Conservation (phyloP, 306 rosid species). For the Crataegus laevigata region DNA sequence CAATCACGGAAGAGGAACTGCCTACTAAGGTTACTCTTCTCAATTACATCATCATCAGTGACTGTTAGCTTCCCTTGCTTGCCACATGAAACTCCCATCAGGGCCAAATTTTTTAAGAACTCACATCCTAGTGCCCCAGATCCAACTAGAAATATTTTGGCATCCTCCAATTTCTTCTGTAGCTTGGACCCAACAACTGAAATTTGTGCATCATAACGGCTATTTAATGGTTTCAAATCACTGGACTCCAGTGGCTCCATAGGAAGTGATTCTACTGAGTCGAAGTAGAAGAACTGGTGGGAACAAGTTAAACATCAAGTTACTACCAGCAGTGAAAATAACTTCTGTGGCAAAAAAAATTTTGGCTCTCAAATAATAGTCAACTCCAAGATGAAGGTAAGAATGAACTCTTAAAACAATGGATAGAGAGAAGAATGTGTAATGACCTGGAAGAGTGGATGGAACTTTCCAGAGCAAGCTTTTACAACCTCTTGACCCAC, state of each 20-base stretch:
- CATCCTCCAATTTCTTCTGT: conserved; percentile 87
- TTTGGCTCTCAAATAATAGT: background rate
- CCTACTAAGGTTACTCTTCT: conserved; percentile 94
- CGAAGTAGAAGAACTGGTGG: conserved; percentile 88
- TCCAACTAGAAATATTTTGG: conserved; percentile 79
- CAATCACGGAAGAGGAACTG: conserved; percentile 98
- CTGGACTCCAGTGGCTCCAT: conserved; percentile 62
- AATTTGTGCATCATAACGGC: conserved; percentile 97
- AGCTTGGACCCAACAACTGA: conserved; percentile 88
- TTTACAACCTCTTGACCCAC: conserved; percentile 96
- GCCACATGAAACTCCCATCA: conserved; percentile 97
- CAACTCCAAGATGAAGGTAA: background rate
- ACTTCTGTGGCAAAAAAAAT: background rate
- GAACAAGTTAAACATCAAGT: conserved; percentile 16
- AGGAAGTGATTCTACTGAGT: conserved; percentile 92
- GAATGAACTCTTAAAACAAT: background rate
- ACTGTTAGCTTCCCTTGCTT: conserved; percentile 63
- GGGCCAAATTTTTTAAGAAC: conserved; percentile 75
- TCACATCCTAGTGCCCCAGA: conserved; percentile 98
- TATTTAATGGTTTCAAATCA: conserved; percentile 68
- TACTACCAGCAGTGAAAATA: conserved; percentile 8
- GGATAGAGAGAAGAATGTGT: background rate
- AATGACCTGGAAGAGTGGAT: conserved; percentile 84
- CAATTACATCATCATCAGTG: conserved; percentile 98
- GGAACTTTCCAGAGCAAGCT: conserved; percentile 97